phyloP scores from a whole-genome alignment of 2,329 filamentous ascomycete genomes.

The Penicillium griseofulvum region DNA sequence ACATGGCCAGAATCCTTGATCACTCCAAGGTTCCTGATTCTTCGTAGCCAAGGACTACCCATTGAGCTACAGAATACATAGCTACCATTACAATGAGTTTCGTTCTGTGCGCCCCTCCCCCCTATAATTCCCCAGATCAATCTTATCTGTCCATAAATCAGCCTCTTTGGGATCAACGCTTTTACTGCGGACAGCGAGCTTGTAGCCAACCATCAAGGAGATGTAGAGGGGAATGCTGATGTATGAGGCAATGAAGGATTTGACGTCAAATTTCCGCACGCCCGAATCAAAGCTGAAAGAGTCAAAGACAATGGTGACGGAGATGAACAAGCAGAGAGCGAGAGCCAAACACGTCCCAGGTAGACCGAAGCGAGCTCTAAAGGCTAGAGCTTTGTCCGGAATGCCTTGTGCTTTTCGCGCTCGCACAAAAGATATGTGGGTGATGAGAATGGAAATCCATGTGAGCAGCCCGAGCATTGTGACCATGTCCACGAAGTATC shows the following conservation, averaged over 20 bases:
- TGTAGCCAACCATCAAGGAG: constrained; percentile 65
- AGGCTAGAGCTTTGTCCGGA: constrained; percentile 56
- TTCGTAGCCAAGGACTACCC: not conserved
- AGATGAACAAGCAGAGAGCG: constrained; percentile 67
- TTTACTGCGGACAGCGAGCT: constrained; percentile 54
- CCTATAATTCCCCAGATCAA: not conserved
- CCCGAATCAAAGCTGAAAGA: constrained; percentile 56
- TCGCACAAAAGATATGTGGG: constrained; percentile 64
- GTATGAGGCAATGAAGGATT: constrained; percentile 73
- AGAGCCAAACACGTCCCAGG: constrained; percentile 66
- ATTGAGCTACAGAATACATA: not conserved
- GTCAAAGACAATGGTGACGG: constrained; percentile 75
- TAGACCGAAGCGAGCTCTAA: constrained; percentile 67
- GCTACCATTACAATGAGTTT: not conserved
- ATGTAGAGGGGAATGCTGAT: constrained; percentile 73
- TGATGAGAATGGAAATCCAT: constrained; percentile 66
- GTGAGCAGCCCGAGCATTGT: constrained; percentile 65
- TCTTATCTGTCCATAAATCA: constrained; percentile 58
- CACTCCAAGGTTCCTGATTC: not conserved
- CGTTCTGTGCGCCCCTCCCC: not conserved
- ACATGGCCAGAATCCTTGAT: not conserved
- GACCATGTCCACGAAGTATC: constrained; percentile 64
- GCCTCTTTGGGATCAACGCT: constrained; percentile 56
- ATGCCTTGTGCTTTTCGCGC: constrained; percentile 61
- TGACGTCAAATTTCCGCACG: constrained; percentile 60